Conservation (phyloP, 169 alveolate species). For the Babesia ovis region DNA sequence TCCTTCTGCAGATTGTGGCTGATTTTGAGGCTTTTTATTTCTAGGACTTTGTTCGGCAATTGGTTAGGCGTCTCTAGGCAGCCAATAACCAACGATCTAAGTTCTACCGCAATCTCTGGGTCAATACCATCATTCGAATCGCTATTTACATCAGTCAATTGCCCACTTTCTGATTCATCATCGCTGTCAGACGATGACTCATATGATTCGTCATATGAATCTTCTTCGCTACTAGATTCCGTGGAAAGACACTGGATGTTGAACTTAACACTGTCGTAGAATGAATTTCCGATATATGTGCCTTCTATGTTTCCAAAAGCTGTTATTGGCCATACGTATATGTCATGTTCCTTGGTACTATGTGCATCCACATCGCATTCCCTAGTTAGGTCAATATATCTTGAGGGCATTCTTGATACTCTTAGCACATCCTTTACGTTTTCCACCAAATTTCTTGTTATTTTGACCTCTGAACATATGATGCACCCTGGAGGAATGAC, state of each 20-base stretch:
- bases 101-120: slow-evolving; percentile 24
- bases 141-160: not conserved
- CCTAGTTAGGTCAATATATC: slow-evolving; percentile 21
- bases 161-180: not conserved
- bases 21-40: slow-evolving; percentile 53
- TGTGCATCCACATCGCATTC: not conserved
- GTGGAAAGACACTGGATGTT: slow-evolving; percentile 1
- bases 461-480: slow-evolving; percentile 14
- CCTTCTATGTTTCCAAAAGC: slow-evolving; percentile 23
- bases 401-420: slow-evolving; percentile 3
- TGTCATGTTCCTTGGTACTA: not conserved
- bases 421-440: not conserved
- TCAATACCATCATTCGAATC: not conserved
- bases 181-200: not conserved
- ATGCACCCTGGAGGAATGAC: slow-evolving; percentile 46
- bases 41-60: slow-evolving; percentile 46
- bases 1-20: slow-evolving; percentile 51
- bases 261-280: slow-evolving; percentile 16
- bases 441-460: not conserved
- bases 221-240: slow-evolving; percentile 16
- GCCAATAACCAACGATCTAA: slow-evolving; percentile 23
- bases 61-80: slow-evolving; percentile 34
- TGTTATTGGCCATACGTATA: slow-evolving; percentile 22
- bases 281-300: slow-evolving; percentile 32
- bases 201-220: not conserved